Percentiles rank a stretch among this genome's conserved stretches.
Conservation (phyloP, 1,284 basidiomycete genomes). For the Cutaneotrichosporon cutaneum region DNA sequence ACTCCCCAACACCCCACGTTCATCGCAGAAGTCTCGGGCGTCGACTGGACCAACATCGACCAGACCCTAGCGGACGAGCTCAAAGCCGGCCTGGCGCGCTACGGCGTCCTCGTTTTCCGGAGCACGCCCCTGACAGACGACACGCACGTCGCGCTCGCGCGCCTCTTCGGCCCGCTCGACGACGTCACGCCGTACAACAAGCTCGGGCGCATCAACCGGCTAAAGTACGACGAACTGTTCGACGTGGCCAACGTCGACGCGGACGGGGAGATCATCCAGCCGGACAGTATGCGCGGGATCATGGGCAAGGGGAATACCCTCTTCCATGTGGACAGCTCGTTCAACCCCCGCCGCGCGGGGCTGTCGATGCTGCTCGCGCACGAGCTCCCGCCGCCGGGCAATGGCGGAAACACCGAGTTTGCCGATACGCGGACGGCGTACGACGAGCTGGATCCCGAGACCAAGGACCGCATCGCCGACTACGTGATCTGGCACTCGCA, state of each 20-base stretch:
- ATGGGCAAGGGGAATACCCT: slow-evolving; percentile 10
- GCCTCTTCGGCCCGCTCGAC: slow-evolving; percentile 34
- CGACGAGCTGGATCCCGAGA: slow-evolving; percentile 22
- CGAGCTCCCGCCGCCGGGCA: slow-evolving; percentile 24
- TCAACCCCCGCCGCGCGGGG: slow-evolving; percentile 31
- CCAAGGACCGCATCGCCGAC: slow-evolving; percentile 38
- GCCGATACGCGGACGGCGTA: slow-evolving; percentile 30
- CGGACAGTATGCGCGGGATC: slow-evolving; percentile 16
- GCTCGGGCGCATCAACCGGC: slow-evolving; percentile 28
- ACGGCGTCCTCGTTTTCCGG: slow-evolving; percentile 37
- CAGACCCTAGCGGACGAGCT: slow-evolving; percentile 25
- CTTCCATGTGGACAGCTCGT: slow-evolving; percentile 31
- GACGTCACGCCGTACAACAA: slow-evolving; percentile 36
- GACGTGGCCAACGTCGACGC: slow-evolving; percentile 31
- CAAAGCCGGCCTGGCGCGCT: slow-evolving; percentile 27
- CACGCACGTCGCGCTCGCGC: slow-evolving; percentile 33
- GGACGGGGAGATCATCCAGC: slow-evolving; percentile 27
- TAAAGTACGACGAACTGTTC: slow-evolving; percentile 33
- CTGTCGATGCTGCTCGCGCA: slow-evolving; percentile 28
- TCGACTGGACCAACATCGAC: slow-evolving; percentile 25
- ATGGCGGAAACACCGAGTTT: slow-evolving; percentile 33
- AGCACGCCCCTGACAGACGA: slow-evolving; percentile 32
- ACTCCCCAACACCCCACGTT: slow-evolving; percentile 32
- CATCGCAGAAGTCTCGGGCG: slow-evolving; percentile 29
- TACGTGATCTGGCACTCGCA: slow-evolving; percentile 34